These are phyloP conservation scores for Fusarium praegraminearum DNA, from an alignment of 2,329 filamentous ascomycete species.

Conservation along the genomic window DNA sequence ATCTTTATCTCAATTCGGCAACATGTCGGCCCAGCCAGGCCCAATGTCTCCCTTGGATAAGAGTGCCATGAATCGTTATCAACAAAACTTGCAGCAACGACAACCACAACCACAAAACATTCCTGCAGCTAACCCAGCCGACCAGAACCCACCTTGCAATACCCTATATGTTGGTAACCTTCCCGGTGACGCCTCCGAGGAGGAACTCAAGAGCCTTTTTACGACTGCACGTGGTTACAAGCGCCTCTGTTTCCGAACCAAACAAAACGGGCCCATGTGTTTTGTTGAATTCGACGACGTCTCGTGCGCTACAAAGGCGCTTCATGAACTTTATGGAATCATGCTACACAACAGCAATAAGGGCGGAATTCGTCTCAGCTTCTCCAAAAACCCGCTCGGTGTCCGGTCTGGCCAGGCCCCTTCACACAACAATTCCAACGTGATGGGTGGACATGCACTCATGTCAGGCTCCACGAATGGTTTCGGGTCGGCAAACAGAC, in stretches of 20 bases:
- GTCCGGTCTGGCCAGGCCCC: slow-evolving; percentile 82
- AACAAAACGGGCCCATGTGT: slow-evolving; percentile 97
- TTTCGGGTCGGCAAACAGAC: slow-evolving; percentile 77
- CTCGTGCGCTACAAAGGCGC: slow-evolving; percentile 88
- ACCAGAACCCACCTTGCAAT: slow-evolving; percentile 97
- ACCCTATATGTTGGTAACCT: slow-evolving; percentile 98
- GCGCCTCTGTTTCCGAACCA: slow-evolving; percentile 92
- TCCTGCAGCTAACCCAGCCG: slow-evolving; percentile 90
- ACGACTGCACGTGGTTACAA: slow-evolving; percentile 95
- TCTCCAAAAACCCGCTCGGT: slow-evolving; percentile 96
- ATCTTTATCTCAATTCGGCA: slow-evolving; percentile 63
- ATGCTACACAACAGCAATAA: slow-evolving; percentile 92
- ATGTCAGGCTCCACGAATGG: slow-evolving; percentile 64
- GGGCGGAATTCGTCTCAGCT: slow-evolving; percentile 93
- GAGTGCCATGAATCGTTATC: slow-evolving; percentile 30
- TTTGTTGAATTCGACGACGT: slow-evolving; percentile 98
- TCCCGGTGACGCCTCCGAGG: slow-evolving; percentile 90
- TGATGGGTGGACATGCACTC: slow-evolving; percentile 67
- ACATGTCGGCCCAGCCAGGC: slow-evolving; percentile 55
- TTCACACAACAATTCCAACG: slow-evolving; percentile 54
- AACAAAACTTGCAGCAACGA: slow-evolving; percentile 62
- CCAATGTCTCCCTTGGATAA: slow-evolving; percentile 24
- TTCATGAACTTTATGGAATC: slow-evolving; percentile 89
- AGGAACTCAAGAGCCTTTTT: slow-evolving; percentile 94
- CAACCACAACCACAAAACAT: slow-evolving; percentile 65